Conservation (phyloP, 2,329 filamentous ascomycete genomes). For the Diaporthe humulicola region DNA sequence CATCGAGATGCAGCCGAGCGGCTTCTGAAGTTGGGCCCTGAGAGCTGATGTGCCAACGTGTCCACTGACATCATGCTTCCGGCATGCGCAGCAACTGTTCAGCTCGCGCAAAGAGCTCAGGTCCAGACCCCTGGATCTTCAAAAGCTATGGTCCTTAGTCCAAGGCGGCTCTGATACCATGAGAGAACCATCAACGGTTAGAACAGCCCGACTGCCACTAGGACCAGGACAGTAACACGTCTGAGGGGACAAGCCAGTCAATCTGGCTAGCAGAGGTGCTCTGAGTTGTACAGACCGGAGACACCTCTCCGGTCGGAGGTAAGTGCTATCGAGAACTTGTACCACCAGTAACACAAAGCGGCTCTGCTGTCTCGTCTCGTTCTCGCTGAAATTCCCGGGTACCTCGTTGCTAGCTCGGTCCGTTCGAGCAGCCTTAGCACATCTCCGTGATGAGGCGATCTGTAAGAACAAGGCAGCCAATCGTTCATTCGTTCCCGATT, state of each 20-base stretch:
- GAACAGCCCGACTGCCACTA: background rate
- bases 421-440: background rate
- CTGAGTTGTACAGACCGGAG: too few relatives aligned
- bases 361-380: background rate
- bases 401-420: background rate
- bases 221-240: rapidly evolving
- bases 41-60: too few relatives aligned
- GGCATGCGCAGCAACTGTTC: too few relatives aligned
- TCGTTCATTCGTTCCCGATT: background rate
- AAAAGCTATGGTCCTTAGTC: background rate
- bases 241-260: background rate
- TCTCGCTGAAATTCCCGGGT: background rate
- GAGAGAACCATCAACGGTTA: background rate
- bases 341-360: background rate
- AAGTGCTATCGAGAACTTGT: background rate
- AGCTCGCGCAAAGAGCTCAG: background rate
- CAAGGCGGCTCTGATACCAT: background rate
- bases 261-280: too few relatives aligned
- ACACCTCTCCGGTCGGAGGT: background rate
- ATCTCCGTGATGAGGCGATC: background rate
- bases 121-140: slow-evolving; percentile 16
- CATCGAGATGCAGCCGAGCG: slow-evolving; percentile 3
- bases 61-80: slow-evolving; percentile 3
- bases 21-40: background rate
- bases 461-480: background rate